phyloP scores from a whole-genome alignment of 805 yeast genomes.

The Candida boleticola region DNA sequence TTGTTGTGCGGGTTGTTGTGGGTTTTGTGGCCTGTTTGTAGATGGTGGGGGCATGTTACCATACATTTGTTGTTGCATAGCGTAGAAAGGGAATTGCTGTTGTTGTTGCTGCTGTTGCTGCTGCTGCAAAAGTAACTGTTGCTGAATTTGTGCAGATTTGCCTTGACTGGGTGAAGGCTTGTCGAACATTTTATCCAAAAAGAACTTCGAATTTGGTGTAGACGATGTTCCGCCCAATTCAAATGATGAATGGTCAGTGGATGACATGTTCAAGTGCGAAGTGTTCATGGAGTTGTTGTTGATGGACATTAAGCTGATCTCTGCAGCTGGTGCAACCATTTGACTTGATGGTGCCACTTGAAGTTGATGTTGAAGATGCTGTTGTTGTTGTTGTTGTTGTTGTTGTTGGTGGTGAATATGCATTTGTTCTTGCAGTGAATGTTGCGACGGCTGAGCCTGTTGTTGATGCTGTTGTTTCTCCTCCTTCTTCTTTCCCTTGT shows the following conservation, averaged over 20 bases:
- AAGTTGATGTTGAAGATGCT: not conserved
- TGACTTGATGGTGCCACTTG: not conserved
- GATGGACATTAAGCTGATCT: constrained; percentile 6
- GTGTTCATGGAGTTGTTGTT: constrained; percentile 27
- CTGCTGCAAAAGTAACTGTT: constrained; percentile 1
- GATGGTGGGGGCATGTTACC: constrained; percentile 34
- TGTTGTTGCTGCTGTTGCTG: constrained; percentile 4
- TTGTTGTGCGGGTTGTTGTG: constrained; percentile 13
- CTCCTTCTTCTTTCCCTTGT: constrained; percentile 1
- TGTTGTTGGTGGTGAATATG: not conserved
- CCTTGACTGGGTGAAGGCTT: constrained; percentile 31
- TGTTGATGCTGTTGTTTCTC: not conserved
- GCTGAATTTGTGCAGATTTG: constrained; percentile 3
- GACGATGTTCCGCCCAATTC: constrained; percentile 36
- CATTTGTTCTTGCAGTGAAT: not conserved
- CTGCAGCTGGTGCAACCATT: constrained; percentile 2
- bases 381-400: not conserved
- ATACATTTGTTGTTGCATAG: constrained; percentile 3
- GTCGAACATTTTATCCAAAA: constrained; percentile 39
- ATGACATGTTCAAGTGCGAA: constrained; percentile 25
- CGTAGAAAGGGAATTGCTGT: not conserved
- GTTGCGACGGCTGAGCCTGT: not conserved
- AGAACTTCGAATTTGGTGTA: constrained; percentile 40
- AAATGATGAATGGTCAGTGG: constrained; percentile 42
- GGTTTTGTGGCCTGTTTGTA: constrained; percentile 9